Conservation (phyloP, 139 green algal genomes). For the Tetradesmus lagerheimii region DNA sequence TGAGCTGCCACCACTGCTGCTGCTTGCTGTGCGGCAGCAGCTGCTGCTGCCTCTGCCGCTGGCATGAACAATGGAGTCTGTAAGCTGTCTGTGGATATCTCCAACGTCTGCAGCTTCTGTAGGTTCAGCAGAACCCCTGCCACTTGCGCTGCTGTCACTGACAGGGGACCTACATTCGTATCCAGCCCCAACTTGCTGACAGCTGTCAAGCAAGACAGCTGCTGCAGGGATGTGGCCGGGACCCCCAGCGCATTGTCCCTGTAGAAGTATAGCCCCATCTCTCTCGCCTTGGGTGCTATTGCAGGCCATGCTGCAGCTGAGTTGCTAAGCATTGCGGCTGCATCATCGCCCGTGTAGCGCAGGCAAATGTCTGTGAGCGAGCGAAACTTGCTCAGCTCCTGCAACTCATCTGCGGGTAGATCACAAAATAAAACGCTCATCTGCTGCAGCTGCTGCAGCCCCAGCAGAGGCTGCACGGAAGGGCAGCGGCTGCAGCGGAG, state of each 20-base stretch:
- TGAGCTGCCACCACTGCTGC: not conserved
- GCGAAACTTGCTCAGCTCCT: not conserved
- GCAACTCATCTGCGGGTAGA: not conserved
- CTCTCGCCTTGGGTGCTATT: too few relatives aligned
- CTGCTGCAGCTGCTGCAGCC: slow-evolving; percentile 1
- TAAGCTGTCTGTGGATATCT: not conserved
- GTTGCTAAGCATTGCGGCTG: not conserved
- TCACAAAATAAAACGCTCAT: not conserved
- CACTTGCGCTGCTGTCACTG: not conserved
- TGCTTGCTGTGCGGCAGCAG: not conserved
- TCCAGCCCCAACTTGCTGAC: not conserved
- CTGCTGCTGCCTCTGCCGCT: not conserved
- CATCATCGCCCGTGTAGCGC: not conserved
- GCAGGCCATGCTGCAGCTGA: not conserved
- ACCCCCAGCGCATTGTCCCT: too few relatives aligned
- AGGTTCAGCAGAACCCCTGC: not conserved
- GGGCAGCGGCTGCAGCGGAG: not conserved
- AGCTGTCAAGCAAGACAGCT: not conserved
- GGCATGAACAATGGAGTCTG: not conserved
- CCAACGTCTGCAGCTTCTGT: not conserved
- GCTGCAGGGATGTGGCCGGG: not conserved
- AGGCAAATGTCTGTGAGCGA: not conserved
- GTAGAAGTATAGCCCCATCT: too few relatives aligned
- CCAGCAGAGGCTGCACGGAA: not conserved
- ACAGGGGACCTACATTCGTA: not conserved